Percentiles rank a stretch among this genome's conserved stretches.
Conservation (phyloP, 1,284 basidiomycete genomes). For the Trichosporon ovoides region DNA sequence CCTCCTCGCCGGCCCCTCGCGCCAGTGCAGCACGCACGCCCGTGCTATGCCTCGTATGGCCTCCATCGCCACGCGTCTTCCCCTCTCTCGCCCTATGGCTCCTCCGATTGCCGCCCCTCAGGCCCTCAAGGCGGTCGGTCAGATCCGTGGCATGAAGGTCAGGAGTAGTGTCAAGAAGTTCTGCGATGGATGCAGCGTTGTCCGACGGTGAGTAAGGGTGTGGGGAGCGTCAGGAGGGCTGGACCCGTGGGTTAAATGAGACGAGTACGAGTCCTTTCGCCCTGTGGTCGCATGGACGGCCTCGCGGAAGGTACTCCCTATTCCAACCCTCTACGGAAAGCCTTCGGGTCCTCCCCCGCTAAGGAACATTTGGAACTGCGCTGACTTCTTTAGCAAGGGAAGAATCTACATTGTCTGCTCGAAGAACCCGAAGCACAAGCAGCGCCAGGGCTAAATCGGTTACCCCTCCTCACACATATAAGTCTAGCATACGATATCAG, state of each 20-base stretch:
- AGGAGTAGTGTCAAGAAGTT: constrained; percentile 86
- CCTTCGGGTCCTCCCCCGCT: constrained; percentile 27
- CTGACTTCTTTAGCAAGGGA: constrained; percentile 62
- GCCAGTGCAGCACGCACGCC: constrained; percentile 16
- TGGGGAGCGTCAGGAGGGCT: no score
- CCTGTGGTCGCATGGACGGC: no score
- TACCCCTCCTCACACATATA: neutral
- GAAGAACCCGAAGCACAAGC: constrained; percentile 95
- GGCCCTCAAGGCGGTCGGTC: constrained; percentile 21
- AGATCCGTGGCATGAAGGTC: constrained; percentile 84
- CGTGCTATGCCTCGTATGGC: constrained; percentile 9
- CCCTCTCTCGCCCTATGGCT: constrained; percentile 1
- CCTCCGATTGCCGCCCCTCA: constrained; percentile 13
- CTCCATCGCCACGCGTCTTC: constrained; percentile 4
- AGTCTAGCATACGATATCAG: constrained; percentile 4
- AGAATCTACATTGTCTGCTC: constrained; percentile 89
- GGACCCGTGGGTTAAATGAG: no score
- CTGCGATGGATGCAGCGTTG: constrained; percentile 83
- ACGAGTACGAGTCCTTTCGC: no score
- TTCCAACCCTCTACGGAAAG: no score
- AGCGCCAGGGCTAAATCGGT: constrained; percentile 15
- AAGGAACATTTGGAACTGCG: no score
- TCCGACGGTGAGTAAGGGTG: constrained; percentile 52
- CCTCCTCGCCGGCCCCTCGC: constrained; percentile 17
- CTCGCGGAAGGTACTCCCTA: no score